Percentiles rank a stretch among this genome's conserved stretches.
phyloP scores from a whole-genome alignment of 2,329 filamentous ascomycete species.

The Pseudocercospora fijiensis region DNA sequence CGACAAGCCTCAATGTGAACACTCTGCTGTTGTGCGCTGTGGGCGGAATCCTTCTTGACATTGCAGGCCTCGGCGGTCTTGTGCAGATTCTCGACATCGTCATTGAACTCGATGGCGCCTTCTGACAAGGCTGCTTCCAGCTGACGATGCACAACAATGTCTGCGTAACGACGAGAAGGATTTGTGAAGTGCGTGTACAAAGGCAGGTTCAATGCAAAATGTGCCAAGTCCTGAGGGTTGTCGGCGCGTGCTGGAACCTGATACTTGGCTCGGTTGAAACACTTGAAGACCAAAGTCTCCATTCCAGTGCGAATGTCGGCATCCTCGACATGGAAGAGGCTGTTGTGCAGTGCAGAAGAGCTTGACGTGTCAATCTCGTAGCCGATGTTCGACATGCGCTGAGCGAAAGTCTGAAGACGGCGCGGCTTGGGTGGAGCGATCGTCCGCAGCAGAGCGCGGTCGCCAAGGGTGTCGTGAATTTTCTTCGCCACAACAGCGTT shows the following conservation, averaged over 20 bases:
- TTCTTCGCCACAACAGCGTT: constrained; percentile 88
- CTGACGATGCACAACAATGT: constrained; percentile 93
- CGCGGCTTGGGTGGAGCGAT: constrained; percentile 83
- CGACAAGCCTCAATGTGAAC: constrained; percentile 98
- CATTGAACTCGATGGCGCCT: constrained; percentile 77
- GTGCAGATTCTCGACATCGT: constrained; percentile 81
- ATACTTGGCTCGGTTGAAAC: constrained; percentile 96
- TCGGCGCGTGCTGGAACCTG: constrained; percentile 77
- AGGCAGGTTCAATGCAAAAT: constrained; percentile 90
- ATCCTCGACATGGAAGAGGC: constrained; percentile 90
- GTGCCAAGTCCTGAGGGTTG: constrained; percentile 70
- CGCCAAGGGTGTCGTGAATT: constrained; percentile 73
- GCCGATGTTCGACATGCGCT: constrained; percentile 88
- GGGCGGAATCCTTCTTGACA: constrained; percentile 97
- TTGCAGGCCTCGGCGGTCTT: constrained; percentile 97
- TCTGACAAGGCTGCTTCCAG: constrained; percentile 82
- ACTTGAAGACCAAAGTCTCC: constrained; percentile 92
- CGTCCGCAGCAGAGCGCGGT: constrained; percentile 88
- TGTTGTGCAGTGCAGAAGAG: constrained; percentile 89
- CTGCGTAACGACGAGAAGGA: constrained; percentile 89
- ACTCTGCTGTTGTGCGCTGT: constrained; percentile 96
- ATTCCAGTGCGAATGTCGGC: constrained; percentile 90
- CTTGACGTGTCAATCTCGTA: constrained; percentile 86
- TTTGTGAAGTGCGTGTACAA: constrained; percentile 97
- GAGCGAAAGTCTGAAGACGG: constrained; percentile 83